Percentiles rank a stretch among this genome's conserved stretches.
Conservation (phyloP, 225 moss, liverwort and hornwort species). For the Lunularia cruciata region DNA sequence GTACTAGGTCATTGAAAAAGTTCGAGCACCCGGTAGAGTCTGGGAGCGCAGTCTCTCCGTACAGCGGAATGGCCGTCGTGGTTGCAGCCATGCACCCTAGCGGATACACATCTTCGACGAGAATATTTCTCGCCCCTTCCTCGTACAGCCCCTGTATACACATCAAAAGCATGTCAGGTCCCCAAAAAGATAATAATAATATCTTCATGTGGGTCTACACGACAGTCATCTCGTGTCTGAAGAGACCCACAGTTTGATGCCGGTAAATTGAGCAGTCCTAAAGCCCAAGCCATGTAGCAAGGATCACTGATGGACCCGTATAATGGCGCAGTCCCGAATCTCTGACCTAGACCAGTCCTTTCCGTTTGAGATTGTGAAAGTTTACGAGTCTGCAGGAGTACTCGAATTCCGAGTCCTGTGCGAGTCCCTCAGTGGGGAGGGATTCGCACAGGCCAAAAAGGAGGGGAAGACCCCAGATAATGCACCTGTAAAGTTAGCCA, state of each 20-base stretch:
- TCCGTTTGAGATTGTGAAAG: neutral
- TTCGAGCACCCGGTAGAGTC: conserved; percentile 58
- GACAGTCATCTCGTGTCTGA: no score
- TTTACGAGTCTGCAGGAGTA: neutral
- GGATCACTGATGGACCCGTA: no score
- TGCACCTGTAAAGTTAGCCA: neutral
- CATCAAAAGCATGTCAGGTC: no score
- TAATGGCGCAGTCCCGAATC: no score
- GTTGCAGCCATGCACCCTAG: conserved; percentile 41
- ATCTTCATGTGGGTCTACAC: no score
- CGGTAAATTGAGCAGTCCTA: no score
- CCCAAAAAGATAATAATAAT: no score
- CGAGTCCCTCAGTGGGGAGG: no score
- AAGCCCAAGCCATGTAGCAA: no score
- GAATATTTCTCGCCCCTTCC: conserved; percentile 62
- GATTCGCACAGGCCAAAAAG: no score
- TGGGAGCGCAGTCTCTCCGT: neutral
- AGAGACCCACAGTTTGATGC: neutral
- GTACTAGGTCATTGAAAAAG: conserved; percentile 38
- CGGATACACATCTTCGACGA: conserved; percentile 70
- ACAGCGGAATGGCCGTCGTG: neutral
- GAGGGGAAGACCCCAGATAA: no score
- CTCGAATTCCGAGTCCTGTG: no score
- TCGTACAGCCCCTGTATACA: conserved; percentile 52
- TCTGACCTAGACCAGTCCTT: neutral